Conservation (phyloP, 2,329 filamentous ascomycete genomes). For the Beauveria scarabaeidicola region DNA sequence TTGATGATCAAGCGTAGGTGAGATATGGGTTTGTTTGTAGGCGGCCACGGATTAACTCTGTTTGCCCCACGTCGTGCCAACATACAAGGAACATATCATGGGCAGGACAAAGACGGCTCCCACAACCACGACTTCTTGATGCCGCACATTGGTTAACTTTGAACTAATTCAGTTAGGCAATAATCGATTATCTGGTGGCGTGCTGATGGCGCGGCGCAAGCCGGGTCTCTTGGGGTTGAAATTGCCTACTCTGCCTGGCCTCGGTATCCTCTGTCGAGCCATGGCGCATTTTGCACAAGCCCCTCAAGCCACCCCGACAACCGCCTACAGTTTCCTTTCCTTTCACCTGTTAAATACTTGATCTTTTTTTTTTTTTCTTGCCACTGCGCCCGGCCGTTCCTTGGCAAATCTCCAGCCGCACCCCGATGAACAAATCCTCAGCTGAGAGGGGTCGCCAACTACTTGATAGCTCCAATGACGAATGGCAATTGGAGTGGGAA, state of each 20-base stretch:
- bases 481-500: background rate
- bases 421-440: background rate
- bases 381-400: background rate
- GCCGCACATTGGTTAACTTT: background rate
- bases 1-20: background rate
- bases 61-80: background rate
- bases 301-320: background rate
- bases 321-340: background rate
- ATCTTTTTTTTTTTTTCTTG: background rate
- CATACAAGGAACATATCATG: background rate
- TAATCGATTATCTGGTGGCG: background rate
- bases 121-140: background rate
- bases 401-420: background rate
- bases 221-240: background rate
- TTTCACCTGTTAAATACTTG: background rate
- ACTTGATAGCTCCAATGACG: background rate
- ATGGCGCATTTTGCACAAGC: background rate
- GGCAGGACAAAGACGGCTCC: background rate
- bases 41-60: background rate
- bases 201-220: background rate
- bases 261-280: no score
- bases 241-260: background rate
- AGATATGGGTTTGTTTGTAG: background rate
- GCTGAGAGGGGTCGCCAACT: background rate
- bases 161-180: background rate